Percentiles rank a stretch among this genome's conserved stretches.
Conservation (phyloP, 78 protist species). For the Carpediemonas membranifera region DNA sequence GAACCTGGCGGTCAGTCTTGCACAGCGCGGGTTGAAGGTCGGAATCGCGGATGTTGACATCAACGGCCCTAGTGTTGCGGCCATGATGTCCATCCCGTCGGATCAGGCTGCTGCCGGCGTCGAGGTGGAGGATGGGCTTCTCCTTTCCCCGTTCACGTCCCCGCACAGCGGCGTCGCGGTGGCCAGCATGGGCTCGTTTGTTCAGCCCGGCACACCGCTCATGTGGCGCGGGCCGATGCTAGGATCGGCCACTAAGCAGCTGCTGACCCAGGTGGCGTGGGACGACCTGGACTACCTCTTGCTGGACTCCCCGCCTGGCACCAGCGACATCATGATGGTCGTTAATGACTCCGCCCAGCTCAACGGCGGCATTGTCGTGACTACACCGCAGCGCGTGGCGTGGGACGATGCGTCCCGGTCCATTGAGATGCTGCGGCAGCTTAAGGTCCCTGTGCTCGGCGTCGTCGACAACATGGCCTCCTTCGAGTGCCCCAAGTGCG, state of each 20-base stretch:
- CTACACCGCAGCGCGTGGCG: constrained; percentile 47
- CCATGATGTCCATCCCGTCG: too few relatives aligned
- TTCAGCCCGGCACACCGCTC: too few relatives aligned
- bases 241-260: constrained; percentile 45
- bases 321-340: constrained; percentile 78
- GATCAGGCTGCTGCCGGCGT: background rate
- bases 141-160: background rate
- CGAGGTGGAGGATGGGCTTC: background rate
- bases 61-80: constrained; percentile 75
- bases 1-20: constrained; percentile 31
- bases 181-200: too few relatives aligned
- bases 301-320: constrained; percentile 95
- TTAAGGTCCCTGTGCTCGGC: constrained; percentile 9
- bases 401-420: constrained; percentile 42
- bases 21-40: background rate
- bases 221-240: too few relatives aligned
- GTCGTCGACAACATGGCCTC: constrained; percentile 43
- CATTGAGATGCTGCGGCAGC: constrained; percentile 37
- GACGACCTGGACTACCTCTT: constrained; percentile 73
- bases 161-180: background rate
- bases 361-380: constrained; percentile 37
- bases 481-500: background rate
- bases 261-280: constrained; percentile 60
- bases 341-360: background rate
- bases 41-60: constrained; percentile 81